Evolutionary conservation across 108 stramenopile species (phyloP), one percentile per base, ranked within the genome.

Genomic region (Aurantiochytrium sp.): DNA sequence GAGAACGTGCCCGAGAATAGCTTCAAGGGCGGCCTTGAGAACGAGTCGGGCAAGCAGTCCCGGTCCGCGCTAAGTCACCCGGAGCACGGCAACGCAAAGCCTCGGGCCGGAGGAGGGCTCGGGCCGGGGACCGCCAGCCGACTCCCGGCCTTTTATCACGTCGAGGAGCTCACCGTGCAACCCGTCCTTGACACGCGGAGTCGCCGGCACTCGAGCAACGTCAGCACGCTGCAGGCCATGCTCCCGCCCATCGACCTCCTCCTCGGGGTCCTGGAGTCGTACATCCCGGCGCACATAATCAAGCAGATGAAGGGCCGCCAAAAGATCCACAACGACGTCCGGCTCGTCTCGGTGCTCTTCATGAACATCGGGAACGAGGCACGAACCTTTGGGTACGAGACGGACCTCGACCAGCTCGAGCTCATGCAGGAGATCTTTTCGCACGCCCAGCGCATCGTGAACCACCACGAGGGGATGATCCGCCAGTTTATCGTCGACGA

Each of bases 401-500:
- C 36, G 19, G 45, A 81, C 30, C 73, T 24, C 19, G 45, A 81
- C 19, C 73, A 89, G 39, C 85, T 89, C 21, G 86, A 59, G n/a
- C 52, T 48, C 24, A 22, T 89, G 69, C 88, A 89, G 52, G 41
- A 52, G 10, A 48, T 55, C 37, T 89, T 89, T 52, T 27, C 52
- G 27, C 68, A 12, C 55, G 27, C 52, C 27, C 88, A 89, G 85
- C 42, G 54, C 21, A 86, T 86, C 59, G 41, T 89, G 6, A 55
- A 86, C 52, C 52, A 89, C 31, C 48, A 54, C 19, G 88, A 73
- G 31, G 89, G 89, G 19, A 55, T 85, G 52, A 48, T 89, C 41
- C 54, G 89, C 22, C 89, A 89, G 68, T 89, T 89, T 54, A 50
- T 89, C 36, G 68, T 89, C 22, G 89, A 89, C 55, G 89, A 89